Evolutionary conservation across 441 rosid species (phyloP).

Genomic region (Pelargonium cotyledonis): DNA sequence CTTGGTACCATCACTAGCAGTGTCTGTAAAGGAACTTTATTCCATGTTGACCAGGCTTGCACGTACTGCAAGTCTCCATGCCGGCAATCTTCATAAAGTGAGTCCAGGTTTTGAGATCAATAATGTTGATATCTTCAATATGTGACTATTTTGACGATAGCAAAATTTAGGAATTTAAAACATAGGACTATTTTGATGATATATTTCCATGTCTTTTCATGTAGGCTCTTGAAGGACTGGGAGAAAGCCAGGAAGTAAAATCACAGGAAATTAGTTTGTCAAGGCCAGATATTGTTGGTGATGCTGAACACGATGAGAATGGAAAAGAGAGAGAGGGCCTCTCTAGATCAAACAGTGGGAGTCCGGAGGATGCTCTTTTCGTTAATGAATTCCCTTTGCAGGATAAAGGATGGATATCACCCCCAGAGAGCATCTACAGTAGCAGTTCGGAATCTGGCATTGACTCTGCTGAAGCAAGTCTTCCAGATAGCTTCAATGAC

Average conservation of each 20-base stretch:
- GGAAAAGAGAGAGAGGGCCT: slow-evolving; percentile 40
- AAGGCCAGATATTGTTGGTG: slow-evolving; percentile 41
- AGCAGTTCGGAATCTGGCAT: slow-evolving; percentile 50
- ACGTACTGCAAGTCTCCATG: slow-evolving; percentile 81
- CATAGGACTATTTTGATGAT: too few relatives aligned
- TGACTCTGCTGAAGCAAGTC: slow-evolving; percentile 37
- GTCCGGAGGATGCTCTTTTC: slow-evolving; percentile 33
- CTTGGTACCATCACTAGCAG: slow-evolving; percentile 48
- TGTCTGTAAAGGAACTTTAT: slow-evolving; percentile 61
- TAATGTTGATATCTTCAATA: slow-evolving; percentile 11
- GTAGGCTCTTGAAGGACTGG: slow-evolving; percentile 77
- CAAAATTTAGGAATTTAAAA: slow-evolving; percentile 1
- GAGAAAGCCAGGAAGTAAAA: slow-evolving; percentile 64
- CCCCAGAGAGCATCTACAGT: slow-evolving; percentile 64
- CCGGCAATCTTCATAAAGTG: slow-evolving; percentile 86
- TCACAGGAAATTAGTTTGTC: slow-evolving; percentile 49
- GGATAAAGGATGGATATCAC: slow-evolving; percentile 76
- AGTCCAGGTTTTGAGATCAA: slow-evolving; percentile 17
- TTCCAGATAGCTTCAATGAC: slow-evolving; percentile 34
- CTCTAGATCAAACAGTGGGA: slow-evolving; percentile 40
- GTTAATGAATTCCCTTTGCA: slow-evolving; percentile 38
- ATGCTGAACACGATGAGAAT: slow-evolving; percentile 32
- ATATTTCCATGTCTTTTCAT: slow-evolving; percentile 4
- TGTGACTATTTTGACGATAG: slow-evolving; percentile 12
- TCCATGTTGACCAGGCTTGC: slow-evolving; percentile 71